Conservation (phyloP, 108 stramenopile species). For the Fragilariopsis cylindrus region DNA sequence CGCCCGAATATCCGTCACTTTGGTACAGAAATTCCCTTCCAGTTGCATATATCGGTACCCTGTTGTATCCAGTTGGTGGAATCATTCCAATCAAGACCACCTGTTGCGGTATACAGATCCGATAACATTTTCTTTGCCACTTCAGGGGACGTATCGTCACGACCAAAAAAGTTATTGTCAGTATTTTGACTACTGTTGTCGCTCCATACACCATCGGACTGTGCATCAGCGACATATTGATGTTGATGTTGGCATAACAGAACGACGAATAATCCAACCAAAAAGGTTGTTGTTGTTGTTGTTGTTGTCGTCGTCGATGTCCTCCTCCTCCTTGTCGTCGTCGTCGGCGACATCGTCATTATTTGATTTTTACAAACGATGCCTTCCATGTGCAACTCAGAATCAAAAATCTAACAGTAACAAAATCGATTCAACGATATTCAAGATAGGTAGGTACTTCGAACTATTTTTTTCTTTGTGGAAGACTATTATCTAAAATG, state of each 20-base stretch:
- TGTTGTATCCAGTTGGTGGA: slow-evolving; percentile 37
- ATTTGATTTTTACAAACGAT: too few relatives aligned
- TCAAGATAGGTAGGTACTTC: too few relatives aligned
- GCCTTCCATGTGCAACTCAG: too few relatives aligned
- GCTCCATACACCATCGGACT: slow-evolving; percentile 6
- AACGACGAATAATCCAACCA: too few relatives aligned
- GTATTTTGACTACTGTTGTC: background rate
- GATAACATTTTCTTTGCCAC: slow-evolving; percentile 11
- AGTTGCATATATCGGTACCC: slow-evolving; percentile 52
- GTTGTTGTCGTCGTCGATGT: too few relatives aligned
- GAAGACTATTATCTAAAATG: too few relatives aligned
- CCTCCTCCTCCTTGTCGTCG: too few relatives aligned
- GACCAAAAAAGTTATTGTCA: background rate
- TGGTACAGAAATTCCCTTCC: slow-evolving; percentile 61
- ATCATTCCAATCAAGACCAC: slow-evolving; percentile 34
- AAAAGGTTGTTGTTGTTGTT: too few relatives aligned
- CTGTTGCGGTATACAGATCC: slow-evolving; percentile 26
- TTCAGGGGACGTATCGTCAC: slow-evolving; percentile 10
- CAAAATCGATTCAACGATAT: too few relatives aligned
- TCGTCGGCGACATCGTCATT: too few relatives aligned
- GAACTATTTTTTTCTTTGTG: too few relatives aligned
- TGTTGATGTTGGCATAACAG: background rate
- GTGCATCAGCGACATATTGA: background rate
- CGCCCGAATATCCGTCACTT: slow-evolving; percentile 7
- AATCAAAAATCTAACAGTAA: too few relatives aligned